Base-by-base conservation (phyloP, 441 rosid genomes). In the Raphanus hybrid region DNA sequence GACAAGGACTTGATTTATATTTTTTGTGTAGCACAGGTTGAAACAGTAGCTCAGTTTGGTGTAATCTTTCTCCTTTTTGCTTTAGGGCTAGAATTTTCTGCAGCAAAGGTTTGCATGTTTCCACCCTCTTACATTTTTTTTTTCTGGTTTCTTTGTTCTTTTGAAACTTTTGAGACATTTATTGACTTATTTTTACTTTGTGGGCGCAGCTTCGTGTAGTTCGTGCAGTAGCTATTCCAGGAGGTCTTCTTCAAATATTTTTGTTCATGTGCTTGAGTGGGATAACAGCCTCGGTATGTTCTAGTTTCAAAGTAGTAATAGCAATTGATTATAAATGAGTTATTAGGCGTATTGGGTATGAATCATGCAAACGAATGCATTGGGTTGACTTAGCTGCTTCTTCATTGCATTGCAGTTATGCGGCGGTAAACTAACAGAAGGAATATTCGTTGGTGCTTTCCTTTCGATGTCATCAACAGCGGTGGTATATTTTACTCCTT, bases 1-100 rank as follows among this genome's bases (percentile, higher is more conserved):
- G 29, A 57, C 57, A 64, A 71, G 60, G 58, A 57, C 78, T 64
- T 81, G 63, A 64, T 69, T 35, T 75, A 37, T 6, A 0, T 2
- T 48, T 74, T 78, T 54, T 11, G 8, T 74, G 71, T 81, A 65
- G 74, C 69, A 67, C 88, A 92, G 99, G 98, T 92, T 68, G 99
- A 95, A 90, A 95, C 99, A 61, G 98, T 95, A 76, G 97, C 98
- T 81, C 98, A 95, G 74, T 95, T 95, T 75, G 99, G 99, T 77
- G 99, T 95, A 43, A 90, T 95, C 74, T 95, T 95, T 85, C 99
- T 95, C 74, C 96, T 95, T 73, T 95, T 95, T 83, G 99, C 98
- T 9, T 77, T 95, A 81, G 99, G 99, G 76, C 84, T 95, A 75
- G 99, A 95, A 84, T 95, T 95, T 79, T 95, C 98, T 2, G 73